Percentiles rank a stretch among this genome's conserved stretches.
Conservation (phyloP, 2,329 filamentous ascomycete genomes). For the Pseudocercospora fijiensis region DNA sequence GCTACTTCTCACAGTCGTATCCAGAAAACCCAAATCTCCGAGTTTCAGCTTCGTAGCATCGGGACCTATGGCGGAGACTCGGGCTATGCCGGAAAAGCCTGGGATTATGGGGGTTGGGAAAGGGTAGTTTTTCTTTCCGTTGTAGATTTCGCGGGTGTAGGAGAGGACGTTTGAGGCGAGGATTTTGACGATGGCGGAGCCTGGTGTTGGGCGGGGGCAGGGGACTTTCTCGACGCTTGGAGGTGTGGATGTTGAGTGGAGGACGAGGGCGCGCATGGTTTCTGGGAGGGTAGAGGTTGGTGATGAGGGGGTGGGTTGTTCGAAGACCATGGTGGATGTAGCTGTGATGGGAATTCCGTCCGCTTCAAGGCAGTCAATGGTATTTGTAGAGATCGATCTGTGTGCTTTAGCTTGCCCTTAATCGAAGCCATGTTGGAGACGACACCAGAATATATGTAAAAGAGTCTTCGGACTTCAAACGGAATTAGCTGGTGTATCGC, state of each 20-base stretch:
- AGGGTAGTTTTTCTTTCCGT: constrained; percentile 37
- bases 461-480: neutral
- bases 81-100: constrained; percentile 40
- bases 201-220: constrained; percentile 26
- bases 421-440: neutral
- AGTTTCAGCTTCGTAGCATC: constrained; percentile 40
- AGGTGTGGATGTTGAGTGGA: constrained; percentile 18
- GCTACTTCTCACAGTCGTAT: constrained; percentile 40
- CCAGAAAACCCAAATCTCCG: constrained; percentile 43
- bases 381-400: neutral
- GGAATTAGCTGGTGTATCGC: neutral
- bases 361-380: neutral
- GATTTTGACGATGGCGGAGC: constrained; percentile 43
- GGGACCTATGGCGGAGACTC: constrained; percentile 39
- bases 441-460: neutral
- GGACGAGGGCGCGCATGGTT: constrained; percentile 23
- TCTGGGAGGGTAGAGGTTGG: constrained; percentile 2
- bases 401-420: neutral
- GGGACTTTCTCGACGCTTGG: constrained; percentile 22
- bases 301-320: neutral
- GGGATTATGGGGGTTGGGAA: constrained; percentile 40
- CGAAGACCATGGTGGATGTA: neutral
- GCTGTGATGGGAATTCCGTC: neutral
- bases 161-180: constrained; percentile 41
- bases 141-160: constrained; percentile 45